Evolutionary conservation across 306 rosid species (phyloP).

Genomic region (Astragalus glycyphyllos): DNA sequence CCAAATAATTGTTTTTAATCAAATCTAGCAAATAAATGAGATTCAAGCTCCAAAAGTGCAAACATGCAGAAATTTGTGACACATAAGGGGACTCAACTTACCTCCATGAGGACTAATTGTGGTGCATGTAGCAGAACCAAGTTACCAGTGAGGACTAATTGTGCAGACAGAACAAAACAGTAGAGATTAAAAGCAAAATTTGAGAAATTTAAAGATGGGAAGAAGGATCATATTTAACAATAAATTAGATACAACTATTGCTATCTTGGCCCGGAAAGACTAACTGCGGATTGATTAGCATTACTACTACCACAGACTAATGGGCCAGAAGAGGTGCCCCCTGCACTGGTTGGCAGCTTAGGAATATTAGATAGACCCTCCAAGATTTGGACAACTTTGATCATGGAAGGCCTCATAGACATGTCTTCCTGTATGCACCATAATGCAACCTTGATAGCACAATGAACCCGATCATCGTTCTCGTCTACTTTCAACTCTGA

Average conservation of each 20-base stretch:
- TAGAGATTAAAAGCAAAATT: no score
- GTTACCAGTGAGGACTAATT: no score
- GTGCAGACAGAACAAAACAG: no score
- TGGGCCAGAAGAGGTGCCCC: slow-evolving; percentile 73
- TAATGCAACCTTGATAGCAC: slow-evolving; percentile 69
- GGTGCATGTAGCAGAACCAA: no score
- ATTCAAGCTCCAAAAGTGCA: no score
- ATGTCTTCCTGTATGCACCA: slow-evolving; percentile 87
- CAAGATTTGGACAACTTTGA: slow-evolving; percentile 84
- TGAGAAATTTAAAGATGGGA: no score
- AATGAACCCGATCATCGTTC: slow-evolving; percentile 51
- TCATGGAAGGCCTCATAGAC: slow-evolving; percentile 78
- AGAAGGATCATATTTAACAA: no score
- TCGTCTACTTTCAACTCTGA: slow-evolving; percentile 43
- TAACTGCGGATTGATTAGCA: slow-evolving; percentile 66
- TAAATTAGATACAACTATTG: slow-evolving; percentile 20
- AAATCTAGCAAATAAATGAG: no score
- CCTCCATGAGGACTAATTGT: no score
- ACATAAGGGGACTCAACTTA: no score
- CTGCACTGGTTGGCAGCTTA: slow-evolving; percentile 61
- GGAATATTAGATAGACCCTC: slow-evolving; percentile 73
- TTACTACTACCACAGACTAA: slow-evolving; percentile 70
- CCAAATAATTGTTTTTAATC: no score
- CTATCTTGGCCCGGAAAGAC: slow-evolving; percentile 84
- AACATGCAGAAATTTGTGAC: no score